Evolutionary conservation across 371 early-diverging fungal genomes (phyloP).

Genomic region (Syncephalis plumigaleata): DNA sequence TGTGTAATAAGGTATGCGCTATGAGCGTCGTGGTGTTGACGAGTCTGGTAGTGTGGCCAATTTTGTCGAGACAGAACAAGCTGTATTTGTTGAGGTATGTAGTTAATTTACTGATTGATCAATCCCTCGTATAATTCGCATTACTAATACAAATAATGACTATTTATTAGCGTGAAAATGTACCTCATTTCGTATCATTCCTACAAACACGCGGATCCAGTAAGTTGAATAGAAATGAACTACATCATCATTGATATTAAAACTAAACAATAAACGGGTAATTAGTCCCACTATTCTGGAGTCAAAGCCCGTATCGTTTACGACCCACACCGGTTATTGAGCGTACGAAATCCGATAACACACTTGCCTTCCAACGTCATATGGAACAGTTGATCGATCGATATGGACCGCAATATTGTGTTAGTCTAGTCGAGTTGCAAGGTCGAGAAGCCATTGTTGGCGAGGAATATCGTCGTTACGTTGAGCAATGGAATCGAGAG

Average conservation of each 20-base stretch:
- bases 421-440: slow-evolving; percentile 80
- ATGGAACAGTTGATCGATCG: slow-evolving; percentile 38
- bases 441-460: slow-evolving; percentile 76
- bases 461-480: slow-evolving; percentile 50
- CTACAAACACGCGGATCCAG: slow-evolving; percentile 97
- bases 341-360: slow-evolving; percentile 6
- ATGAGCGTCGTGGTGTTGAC: slow-evolving; percentile 90
- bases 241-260: no score
- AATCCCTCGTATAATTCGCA: no score
- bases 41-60: slow-evolving; percentile 90
- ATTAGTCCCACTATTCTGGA: slow-evolving; percentile 85
- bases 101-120: not conserved
- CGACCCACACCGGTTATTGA: slow-evolving; percentile 47
- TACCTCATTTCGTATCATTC: slow-evolving; percentile 32
- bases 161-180: slow-evolving; percentile 25
- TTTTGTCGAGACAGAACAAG: slow-evolving; percentile 96
- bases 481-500: slow-evolving; percentile 30
- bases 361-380: slow-evolving; percentile 41
- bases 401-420: slow-evolving; percentile 62
- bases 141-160: no score
- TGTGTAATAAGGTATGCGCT: slow-evolving; percentile 54
- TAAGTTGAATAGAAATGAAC: slow-evolving; percentile 1
- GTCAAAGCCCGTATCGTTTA: slow-evolving; percentile 68
- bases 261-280: no score
- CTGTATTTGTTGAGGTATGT: slow-evolving; percentile 20